A percentile compares a stretch with the other conserved stretches of the same genome.
Evolutionary conservation across 2,329 filamentous ascomycete species (phyloP).

Genomic region (Raffaelea albimanens): DNA sequence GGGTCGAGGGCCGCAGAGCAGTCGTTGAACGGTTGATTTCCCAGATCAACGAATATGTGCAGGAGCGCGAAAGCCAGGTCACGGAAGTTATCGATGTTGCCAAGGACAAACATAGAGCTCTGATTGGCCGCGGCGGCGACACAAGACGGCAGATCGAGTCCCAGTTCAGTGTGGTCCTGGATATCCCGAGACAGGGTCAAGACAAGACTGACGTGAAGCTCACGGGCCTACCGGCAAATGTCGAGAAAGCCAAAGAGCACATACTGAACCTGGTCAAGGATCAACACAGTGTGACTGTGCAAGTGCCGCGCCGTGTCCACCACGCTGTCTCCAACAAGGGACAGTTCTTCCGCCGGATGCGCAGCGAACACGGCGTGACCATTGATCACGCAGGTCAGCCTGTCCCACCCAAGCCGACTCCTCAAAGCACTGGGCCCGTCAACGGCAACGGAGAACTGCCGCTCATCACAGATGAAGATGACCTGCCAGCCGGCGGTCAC

Average conservation of each 20-base stretch:
- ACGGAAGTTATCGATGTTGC: constrained; percentile 73
- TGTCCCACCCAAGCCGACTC: constrained; percentile 59
- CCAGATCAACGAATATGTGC: constrained; percentile 71
- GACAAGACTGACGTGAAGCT: constrained; percentile 80
- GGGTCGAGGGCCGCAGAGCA: constrained; percentile 72
- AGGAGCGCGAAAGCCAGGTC: constrained; percentile 75
- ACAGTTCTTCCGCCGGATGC: constrained; percentile 84
- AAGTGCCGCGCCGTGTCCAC: constrained; percentile 74
- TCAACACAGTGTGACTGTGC: constrained; percentile 78
- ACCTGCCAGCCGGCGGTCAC: constrained; percentile 55
- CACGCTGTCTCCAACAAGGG: constrained; percentile 81
- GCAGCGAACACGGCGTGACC: constrained; percentile 77
- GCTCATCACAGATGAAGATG: constrained; percentile 83
- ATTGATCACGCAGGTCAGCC: constrained; percentile 83
- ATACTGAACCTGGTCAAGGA: constrained; percentile 72
- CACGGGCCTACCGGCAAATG: constrained; percentile 65
- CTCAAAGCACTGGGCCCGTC: constrained; percentile 34
- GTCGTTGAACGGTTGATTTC: constrained; percentile 84
- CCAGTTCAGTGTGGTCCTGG: constrained; percentile 76
- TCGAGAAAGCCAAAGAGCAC: constrained; percentile 80
- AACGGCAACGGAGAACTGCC: constrained; percentile 63
- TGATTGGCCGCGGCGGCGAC: constrained; percentile 90
- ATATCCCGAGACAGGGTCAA: constrained; percentile 84
- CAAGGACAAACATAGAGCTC: constrained; percentile 76
- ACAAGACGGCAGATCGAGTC: constrained; percentile 76